A percentile compares a stretch with the other conserved stretches of the same genome.
Conservation (phyloP, 805 yeast species). For the Saccharomycopsis sp. region DNA sequence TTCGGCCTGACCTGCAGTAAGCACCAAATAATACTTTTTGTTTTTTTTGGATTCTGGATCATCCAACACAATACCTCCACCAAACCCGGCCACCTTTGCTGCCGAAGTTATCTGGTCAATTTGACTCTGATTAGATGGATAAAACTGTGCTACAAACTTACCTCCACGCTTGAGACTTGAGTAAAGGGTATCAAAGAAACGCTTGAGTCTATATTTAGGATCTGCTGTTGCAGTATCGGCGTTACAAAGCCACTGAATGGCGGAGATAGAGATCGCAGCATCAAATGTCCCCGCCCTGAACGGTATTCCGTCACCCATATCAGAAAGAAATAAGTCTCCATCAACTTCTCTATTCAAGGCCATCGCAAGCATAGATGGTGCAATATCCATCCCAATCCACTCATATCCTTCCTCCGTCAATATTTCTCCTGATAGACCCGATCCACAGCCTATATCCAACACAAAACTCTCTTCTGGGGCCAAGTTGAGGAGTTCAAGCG, state of each 20-base stretch:
- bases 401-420: constrained; percentile 86
- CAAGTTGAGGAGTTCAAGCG: constrained; percentile 77
- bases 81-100: constrained; percentile 92
- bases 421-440: constrained; percentile 93
- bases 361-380: constrained; percentile 93
- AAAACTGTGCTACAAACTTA: constrained; percentile 94
- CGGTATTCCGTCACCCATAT: constrained; percentile 91
- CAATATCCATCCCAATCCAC: constrained; percentile 96
- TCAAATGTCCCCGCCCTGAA: constrained; percentile 95
- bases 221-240: constrained; percentile 81
- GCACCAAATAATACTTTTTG: constrained; percentile 82
- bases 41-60: constrained; percentile 90
- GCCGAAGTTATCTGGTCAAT: constrained; percentile 69
- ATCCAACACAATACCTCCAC: constrained; percentile 91
- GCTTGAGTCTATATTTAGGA: constrained; percentile 72
- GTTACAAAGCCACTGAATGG: constrained; percentile 96
- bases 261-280: constrained; percentile 92
- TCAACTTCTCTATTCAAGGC: constrained; percentile 89
- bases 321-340: constrained; percentile 87
- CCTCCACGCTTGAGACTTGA: constrained; percentile 89
- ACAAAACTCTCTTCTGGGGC: constrained; percentile 59
- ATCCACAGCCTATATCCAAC: constrained; percentile 94
- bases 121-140: constrained; percentile 87
- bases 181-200: constrained; percentile 83
- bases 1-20: constrained; percentile 80